phyloP scores from a whole-genome alignment of 805 yeast genomes.

The Spathaspora hagerdaliae region DNA sequence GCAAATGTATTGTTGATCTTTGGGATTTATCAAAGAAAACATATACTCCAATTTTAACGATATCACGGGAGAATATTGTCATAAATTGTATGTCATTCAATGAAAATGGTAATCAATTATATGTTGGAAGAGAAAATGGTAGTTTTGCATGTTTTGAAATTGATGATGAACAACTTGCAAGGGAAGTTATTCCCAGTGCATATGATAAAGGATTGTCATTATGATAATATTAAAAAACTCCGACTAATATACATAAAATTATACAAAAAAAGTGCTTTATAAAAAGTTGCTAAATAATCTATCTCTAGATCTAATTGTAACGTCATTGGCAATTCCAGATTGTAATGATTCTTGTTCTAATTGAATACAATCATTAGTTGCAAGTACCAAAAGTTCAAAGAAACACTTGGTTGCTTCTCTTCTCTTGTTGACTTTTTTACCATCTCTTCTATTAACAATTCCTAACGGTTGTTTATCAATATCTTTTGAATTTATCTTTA shows the following conservation, averaged over 20 bases:
- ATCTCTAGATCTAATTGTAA: conserved; percentile 47
- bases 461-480: conserved; percentile 6
- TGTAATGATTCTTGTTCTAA: conserved; percentile 48
- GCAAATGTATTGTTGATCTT: conserved; percentile 16
- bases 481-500: conserved; percentile 12
- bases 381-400: conserved; percentile 78
- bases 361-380: conserved; percentile 67
- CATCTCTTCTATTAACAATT: conserved; percentile 6
- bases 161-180: background rate
- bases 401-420: conserved; percentile 69
- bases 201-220: background rate
- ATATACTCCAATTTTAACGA: conserved; percentile 14
- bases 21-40: conserved; percentile 25
- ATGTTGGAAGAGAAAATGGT: conserved; percentile 22
- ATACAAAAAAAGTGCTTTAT: background rate
- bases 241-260: background rate
- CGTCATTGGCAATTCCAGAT: conserved; percentile 48
- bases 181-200: background rate
- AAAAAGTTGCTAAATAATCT: conserved; percentile 19
- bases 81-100: conserved; percentile 11
- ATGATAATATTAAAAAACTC: background rate
- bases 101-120: conserved; percentile 13
- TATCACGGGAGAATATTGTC: conserved; percentile 6
- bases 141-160: background rate
- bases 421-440: conserved; percentile 32